These are phyloP conservation scores for Colletotrichum sp. DNA, from an alignment of 2,329 filamentous ascomycete genomes.

Conservation along the genomic window DNA sequence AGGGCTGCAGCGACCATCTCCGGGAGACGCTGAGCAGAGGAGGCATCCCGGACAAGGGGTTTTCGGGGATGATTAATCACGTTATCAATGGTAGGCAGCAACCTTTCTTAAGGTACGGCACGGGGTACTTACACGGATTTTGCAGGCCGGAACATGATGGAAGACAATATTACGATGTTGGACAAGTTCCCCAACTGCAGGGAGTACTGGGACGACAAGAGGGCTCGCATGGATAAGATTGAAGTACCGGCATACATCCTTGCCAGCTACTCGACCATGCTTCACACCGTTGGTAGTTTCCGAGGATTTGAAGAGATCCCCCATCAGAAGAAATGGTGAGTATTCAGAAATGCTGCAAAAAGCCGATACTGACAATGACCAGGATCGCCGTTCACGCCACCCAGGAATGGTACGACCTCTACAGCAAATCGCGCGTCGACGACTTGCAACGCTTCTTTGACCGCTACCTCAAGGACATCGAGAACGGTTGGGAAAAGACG, in stretches of 20 bases:
- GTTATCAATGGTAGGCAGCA: not conserved
- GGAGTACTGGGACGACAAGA: constrained; percentile 1
- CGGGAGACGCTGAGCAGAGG: not conserved
- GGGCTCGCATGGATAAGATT: not conserved
- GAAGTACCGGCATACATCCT: not conserved
- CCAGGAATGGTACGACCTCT: constrained; percentile 34
- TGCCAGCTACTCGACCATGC: not conserved
- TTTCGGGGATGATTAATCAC: not conserved
- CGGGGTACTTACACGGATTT: accelerated
- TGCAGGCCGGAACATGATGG: not conserved
- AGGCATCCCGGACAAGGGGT: not conserved
- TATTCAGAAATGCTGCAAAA: no score
- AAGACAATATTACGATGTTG: not conserved
- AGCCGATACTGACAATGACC: not conserved
- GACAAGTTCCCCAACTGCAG: not conserved
- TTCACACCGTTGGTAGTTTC: constrained; percentile 2
- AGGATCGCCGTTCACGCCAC: constrained; percentile 24
- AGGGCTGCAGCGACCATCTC: not conserved
- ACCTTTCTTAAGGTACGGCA: not conserved
- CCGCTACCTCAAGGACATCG: constrained; percentile 7
- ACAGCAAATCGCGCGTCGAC: constrained; percentile 20
- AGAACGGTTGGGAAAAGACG: constrained; percentile 24
- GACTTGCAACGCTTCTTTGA: constrained; percentile 27
- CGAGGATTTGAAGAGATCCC: constrained; percentile 1
- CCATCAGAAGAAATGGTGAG: constrained; percentile 2